Base-by-base conservation (phyloP, 345 rosid genomes). In the Salix exigua region DNA sequence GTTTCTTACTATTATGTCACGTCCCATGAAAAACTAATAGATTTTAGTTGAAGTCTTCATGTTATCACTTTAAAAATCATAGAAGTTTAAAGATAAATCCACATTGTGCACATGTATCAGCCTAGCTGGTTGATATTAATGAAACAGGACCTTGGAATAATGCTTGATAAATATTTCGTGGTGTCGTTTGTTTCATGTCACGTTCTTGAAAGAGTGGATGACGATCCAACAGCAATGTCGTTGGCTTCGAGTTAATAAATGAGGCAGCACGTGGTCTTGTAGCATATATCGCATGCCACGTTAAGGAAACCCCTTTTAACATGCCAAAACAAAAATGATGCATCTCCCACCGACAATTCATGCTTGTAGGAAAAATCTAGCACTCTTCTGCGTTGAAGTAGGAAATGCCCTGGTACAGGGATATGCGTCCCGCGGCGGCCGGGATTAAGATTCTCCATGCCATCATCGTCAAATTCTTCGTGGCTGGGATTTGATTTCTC, bases 401-500 rank as follows among this genome's bases (percentile, higher is more conserved):
- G 18, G 17, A 60, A 5, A 26, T 18, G 12, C 7, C 33, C 23
- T 7, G 25, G 9, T 4, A 4, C 28, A 16, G 51, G 16, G 58
- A 25, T n/a, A 78, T 73, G 77, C 46, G 74, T 66, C 13, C 73
- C 1, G 65, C 19, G 77, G 74, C 89, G 89, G 86, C 91, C 90
- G 79, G 90, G 83, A 31, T 83, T 85, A 64, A 70, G 81, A 14
- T 72, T 87, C 67, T 82, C 88, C 1, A 55, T 9, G 0, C 48
- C 75, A 6, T 80, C 77, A 1, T 61, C 87, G 1, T 78, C 88
- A 31, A 25, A 30, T 80, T 12, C 82, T 87, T 81, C 87, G 89
- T 89, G 91, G 95, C 92, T 94, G 77, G 96, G 82, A 67, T 63
- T 90, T 73, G 86, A 88, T 83, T 53, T 87, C 70, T 82, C 91